Evolutionary conservation across 495 filamentous ascomycete genomes (phyloP), one percentile per base, ranked within the genome.

Genomic region (Friedmanniomyces endolithicus): DNA sequence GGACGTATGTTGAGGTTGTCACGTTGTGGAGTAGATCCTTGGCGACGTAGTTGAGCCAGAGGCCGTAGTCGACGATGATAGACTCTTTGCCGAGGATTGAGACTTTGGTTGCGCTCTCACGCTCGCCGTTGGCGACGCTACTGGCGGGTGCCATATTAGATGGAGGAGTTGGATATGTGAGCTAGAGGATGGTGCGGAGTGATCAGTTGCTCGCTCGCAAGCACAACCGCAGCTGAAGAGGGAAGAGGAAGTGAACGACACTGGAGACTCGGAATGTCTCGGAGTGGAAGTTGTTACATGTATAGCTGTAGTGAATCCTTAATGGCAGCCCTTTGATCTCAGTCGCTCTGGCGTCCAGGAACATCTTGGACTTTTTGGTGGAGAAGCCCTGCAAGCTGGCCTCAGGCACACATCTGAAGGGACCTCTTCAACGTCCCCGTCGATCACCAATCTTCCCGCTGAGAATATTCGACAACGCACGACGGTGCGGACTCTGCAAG

Each of bases 41-140:
- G 47, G 81, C 81, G 61, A 97, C 81, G 67, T 83, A 90, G 59
- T 75, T 76, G 58, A 82, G 80, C 85, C 88, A 96, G 55, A 98
- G 80, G 53, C 85, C 86, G 67, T 95, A 90, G 63, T 95, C 89
- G 67, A 95, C 82, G 64, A 95, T 75, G 62, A 95, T 95, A 68
- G 82, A 80, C 57, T 95, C 88, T 65, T 72, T 76, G 41, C 79
- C 78, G 23, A 85, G 67, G 56, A 85, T 83, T 43, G 68, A 56
- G 34, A 78, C 71, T 52, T 64, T 70, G 43, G 70, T 70, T 24
- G 73, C 48, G 27, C 4, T 31, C 27, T 3, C 9, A 9, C 27
- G 27, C 27, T 31, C 27, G 27, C 27, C 27, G 27, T 31, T 31
- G 27, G 27, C 27, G 27, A 9, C 27, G 9, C 27, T 31, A 31